Evolutionary conservation across 768 basidiomycete genomes (phyloP).

Genomic region (Tylopilus subfusipes): DNA sequence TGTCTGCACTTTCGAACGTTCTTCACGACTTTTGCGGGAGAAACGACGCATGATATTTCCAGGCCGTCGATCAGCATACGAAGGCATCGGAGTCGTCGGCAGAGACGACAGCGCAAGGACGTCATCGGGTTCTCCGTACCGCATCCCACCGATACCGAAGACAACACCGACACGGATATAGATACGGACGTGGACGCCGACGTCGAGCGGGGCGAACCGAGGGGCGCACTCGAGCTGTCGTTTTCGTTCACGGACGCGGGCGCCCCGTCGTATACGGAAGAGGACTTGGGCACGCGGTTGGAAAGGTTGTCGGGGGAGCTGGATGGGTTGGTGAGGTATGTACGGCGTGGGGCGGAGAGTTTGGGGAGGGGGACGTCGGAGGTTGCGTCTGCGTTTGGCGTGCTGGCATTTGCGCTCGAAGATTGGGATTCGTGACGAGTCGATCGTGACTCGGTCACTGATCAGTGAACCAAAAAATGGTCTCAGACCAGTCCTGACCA

Average conservation of each 20-base stretch:
- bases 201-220: slow-evolving; percentile 16
- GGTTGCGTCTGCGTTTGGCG: slow-evolving; percentile 59
- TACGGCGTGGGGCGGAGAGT: slow-evolving; percentile 66
- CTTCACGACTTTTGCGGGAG: slow-evolving; percentile 58
- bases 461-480: too few relatives aligned
- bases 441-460: too few relatives aligned
- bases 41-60: slow-evolving; percentile 55
- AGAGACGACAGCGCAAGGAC: slow-evolving; percentile 50
- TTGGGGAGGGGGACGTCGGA: slow-evolving; percentile 60
- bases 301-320: slow-evolving; percentile 67
- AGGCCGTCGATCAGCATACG: slow-evolving; percentile 50
- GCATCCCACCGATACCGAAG: slow-evolving; percentile 23
- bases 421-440: slow-evolving; percentile 65
- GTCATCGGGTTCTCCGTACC: slow-evolving; percentile 59
- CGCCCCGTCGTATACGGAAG: slow-evolving; percentile 42
- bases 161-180: slow-evolving; percentile 33
- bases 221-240: slow-evolving; percentile 31
- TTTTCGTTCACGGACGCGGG: too few relatives aligned
- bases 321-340: slow-evolving; percentile 66
- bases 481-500: too few relatives aligned
- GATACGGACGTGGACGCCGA: slow-evolving; percentile 33
- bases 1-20: slow-evolving; percentile 64
- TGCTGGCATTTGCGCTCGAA: slow-evolving; percentile 72
- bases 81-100: slow-evolving; percentile 61
- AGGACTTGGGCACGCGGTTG: slow-evolving; percentile 46